These are phyloP conservation scores for Chondrus crispus DNA, from an alignment of 23 red algal species.

Conservation along the genomic window DNA sequence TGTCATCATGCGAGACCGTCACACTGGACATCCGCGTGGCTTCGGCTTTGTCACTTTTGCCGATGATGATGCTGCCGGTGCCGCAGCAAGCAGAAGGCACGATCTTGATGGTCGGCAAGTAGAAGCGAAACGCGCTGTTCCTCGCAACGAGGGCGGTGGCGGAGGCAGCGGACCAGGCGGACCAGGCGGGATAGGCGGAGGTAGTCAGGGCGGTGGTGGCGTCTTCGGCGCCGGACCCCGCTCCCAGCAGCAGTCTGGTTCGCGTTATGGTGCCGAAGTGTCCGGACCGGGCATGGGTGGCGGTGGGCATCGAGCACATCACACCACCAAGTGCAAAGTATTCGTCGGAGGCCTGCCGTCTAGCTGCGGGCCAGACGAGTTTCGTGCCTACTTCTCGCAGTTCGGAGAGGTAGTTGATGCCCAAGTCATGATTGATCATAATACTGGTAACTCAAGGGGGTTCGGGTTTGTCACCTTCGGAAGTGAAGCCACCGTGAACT, in stretches of 20 bases:
- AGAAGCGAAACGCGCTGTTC: conserved; percentile 91
- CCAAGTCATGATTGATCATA: conserved; percentile 93
- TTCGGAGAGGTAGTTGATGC: conserved; percentile 85
- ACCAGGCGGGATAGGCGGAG: neutral
- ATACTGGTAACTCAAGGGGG: conserved; percentile 90
- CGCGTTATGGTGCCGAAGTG: neutral
- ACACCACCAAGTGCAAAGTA: conserved; percentile 67
- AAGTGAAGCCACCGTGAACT: conserved; percentile 62
- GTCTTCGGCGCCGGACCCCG: neutral
- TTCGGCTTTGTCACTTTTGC: conserved; percentile 98
- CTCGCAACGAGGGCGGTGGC: conserved; percentile 56
- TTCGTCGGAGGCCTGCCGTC: conserved; percentile 95
- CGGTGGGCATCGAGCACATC: conserved; percentile 33
- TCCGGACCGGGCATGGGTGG: neutral
- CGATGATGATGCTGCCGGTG: conserved; percentile 71
- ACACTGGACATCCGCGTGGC: conserved; percentile 89
- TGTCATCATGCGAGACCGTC: conserved; percentile 93
- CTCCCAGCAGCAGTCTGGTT: neutral
- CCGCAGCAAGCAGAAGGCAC: conserved; percentile 70
- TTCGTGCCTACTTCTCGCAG: conserved; percentile 83
- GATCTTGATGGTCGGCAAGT: conserved; percentile 94
- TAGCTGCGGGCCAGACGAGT: conserved; percentile 70
- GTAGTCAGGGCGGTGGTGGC: neutral
- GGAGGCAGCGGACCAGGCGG: neutral
- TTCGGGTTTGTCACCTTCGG: conserved; percentile 97